Base-by-base conservation (phyloP, 495 filamentous ascomycete species). In the Penicillium manginii region DNA sequence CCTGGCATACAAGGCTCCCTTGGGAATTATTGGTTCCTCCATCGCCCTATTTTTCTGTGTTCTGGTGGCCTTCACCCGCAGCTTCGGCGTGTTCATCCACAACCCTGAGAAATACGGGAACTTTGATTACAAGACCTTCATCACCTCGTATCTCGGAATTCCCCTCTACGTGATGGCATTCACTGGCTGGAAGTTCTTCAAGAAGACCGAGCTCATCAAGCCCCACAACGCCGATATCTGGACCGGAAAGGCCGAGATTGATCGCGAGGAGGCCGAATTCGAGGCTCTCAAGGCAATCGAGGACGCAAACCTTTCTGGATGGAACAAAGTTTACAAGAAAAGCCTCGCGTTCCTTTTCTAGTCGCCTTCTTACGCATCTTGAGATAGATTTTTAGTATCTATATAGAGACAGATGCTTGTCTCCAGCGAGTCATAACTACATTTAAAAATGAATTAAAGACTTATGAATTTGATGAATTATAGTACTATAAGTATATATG, bases 111-210 rank as follows among this genome's bases (percentile, higher is more conserved):
- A 76, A 35, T 85, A 81, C 50, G 82, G 83, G 10, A 78, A 81
- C 45, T 87, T 86, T 66, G 78, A 86, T 66, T 86, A 87, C 68
- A 86, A 86, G 72, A 88, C 83, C 63, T 94, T 94, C 72, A 83
- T 96, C 70, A 93, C 90, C 1, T 84, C 85, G 4, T 93, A 94
- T 63, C 84, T 92, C 4, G 91, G 90, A 32, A 93, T 96, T 64
- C 88, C 88, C 4, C 74, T 93, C 14, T 96, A 91, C 64, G 63
- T 96, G 3, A 79, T 84, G 50, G 78, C 91, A 64, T 83, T 91
- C 69, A 77, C 85, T 50, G 88, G 88, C 2, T 89, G 90, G 72
- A 93, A 92, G 75, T 45, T 86, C 51, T 52, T 72, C 46, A 84
- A 76, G 49, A 76, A 77, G 61, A 81, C 67, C 57, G 73, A 83